Conservation (phyloP, 768 basidiomycete genomes). For the Auricularia sp. region DNA sequence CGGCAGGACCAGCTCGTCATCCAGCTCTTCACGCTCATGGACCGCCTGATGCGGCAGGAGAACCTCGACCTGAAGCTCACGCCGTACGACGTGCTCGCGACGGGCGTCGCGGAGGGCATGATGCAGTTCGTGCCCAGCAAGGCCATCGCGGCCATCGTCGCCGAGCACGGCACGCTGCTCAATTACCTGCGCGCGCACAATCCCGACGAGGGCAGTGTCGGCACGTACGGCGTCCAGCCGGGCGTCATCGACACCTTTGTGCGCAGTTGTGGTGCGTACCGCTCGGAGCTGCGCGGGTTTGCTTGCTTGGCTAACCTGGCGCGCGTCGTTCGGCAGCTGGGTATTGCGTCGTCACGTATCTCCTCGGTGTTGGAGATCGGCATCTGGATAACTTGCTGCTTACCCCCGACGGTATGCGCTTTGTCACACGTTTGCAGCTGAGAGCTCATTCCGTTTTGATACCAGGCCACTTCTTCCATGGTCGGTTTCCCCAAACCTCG, state of each 20-base stretch:
- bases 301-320: constrained; percentile 9
- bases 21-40: constrained; percentile 98
- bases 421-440: constrained; percentile 27
- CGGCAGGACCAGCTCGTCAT: constrained; percentile 97
- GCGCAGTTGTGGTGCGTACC: constrained; percentile 77
- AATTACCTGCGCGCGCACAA: constrained; percentile 80
- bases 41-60: constrained; percentile 84
- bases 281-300: background rate
- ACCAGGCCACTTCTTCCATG: constrained; percentile 1
- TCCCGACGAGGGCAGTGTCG: constrained; percentile 91
- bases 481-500: background rate
- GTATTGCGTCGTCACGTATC: constrained; percentile 93
- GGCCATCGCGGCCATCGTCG: constrained; percentile 89
- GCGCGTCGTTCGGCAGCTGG: constrained; percentile 52
- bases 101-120: constrained; percentile 89
- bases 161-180: constrained; percentile 79
- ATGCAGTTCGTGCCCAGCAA: constrained; percentile 92
- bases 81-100: constrained; percentile 89
- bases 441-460: background rate
- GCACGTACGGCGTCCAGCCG: constrained; percentile 91
- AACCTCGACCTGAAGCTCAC: constrained; percentile 87
- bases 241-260: constrained; percentile 94
- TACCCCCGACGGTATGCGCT: constrained; percentile 56
- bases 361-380: constrained; percentile 93
- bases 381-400: constrained; percentile 93